Evolutionary conservation across 2,329 filamentous ascomycete genomes (phyloP), one percentile per base, ranked within the genome.

Genomic region (Colletotrichum musae): DNA sequence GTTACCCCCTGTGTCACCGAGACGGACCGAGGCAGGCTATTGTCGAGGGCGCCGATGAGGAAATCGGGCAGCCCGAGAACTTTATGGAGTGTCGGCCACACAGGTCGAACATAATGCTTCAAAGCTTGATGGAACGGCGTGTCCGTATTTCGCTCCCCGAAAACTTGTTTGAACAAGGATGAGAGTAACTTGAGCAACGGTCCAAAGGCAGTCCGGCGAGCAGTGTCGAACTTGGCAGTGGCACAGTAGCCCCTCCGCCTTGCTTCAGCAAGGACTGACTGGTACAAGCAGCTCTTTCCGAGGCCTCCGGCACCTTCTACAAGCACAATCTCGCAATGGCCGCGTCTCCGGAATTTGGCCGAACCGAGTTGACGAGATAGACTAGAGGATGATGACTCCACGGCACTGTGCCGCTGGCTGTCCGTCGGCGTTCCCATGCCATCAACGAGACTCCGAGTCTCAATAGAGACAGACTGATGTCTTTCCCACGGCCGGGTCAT

Each of bases 1-100:
- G 56, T 74, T 60, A 74, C 71, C 71, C 72, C 80, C 24, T 80
- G 78, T n/a, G 76, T 75, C 5, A 78, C 79, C 6, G 82, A 81
- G 3, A 81, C 75, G 2, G 81, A 80, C 47, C 80, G 78, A 7
- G 76, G 70, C 9, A 80, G 66, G 4, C 75, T 72, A 58, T 72
- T 71, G 50, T 87, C 85, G 26, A 82, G 81, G 5, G 85, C 79
- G 4, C 88, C 88, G 21, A 92, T 82, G 6, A 92, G 81, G 80
- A 95, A 97, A 74, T 95, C 91, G 0, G 90, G 90, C 36, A 92
- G 82, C 2, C 87, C 88, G 6, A 92, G 82, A 2, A 89, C 79
- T 70, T 86, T 86, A 74, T 91, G 89, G 66, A 92, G 80, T 80
- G 87, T 87, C 7, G 88, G 88, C 90, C 90, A 92, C 15, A 89